A percentile compares a stretch with the other conserved stretches of the same genome.
Evolutionary conservation across 805 yeast species (phyloP).

Genomic region (Metschnikowia shivogae): DNA sequence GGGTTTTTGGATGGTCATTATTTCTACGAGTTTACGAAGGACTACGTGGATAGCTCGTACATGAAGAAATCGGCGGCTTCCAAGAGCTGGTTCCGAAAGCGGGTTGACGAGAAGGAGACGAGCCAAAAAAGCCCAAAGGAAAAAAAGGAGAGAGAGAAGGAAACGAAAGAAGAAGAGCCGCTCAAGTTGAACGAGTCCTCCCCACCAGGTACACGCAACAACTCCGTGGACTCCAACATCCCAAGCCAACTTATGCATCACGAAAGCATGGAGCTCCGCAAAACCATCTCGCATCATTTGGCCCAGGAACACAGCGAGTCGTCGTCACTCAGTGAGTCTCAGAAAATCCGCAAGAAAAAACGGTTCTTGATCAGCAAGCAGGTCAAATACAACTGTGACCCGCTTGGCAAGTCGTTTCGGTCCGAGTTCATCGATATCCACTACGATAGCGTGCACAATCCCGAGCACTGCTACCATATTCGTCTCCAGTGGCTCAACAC

Average conservation of each 20-base stretch:
- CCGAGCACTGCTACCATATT: constrained; percentile 90
- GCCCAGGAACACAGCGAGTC: constrained; percentile 15
- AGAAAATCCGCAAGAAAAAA: constrained; percentile 21
- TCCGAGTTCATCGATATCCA: constrained; percentile 80
- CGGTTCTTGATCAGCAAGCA: constrained; percentile 62
- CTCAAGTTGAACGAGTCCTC: neutral
- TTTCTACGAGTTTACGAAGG: constrained; percentile 68
- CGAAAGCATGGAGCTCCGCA: constrained; percentile 7
- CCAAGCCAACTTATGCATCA: neutral
- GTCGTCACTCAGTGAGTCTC: constrained; percentile 17
- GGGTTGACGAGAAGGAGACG: constrained; percentile 3
- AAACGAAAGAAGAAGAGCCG: neutral
- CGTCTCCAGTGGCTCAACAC: constrained; percentile 91
- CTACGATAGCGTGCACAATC: constrained; percentile 88
- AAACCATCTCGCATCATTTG: constrained; percentile 12
- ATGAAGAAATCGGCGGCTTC: constrained; percentile 14
- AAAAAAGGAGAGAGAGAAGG: neutral
- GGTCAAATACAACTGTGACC: constrained; percentile 71
- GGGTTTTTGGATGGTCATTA: constrained; percentile 90
- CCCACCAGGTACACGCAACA: constrained; percentile 1
- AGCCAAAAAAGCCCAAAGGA: neutral
- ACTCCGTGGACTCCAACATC: constrained; percentile 1
- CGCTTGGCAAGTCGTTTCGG: constrained; percentile 62
- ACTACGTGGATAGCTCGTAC: constrained; percentile 40
- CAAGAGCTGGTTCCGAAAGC: constrained; percentile 31